Evolutionary conservation across 1,284 basidiomycete species (phyloP).

Genomic region (Porodaedalea pini): DNA sequence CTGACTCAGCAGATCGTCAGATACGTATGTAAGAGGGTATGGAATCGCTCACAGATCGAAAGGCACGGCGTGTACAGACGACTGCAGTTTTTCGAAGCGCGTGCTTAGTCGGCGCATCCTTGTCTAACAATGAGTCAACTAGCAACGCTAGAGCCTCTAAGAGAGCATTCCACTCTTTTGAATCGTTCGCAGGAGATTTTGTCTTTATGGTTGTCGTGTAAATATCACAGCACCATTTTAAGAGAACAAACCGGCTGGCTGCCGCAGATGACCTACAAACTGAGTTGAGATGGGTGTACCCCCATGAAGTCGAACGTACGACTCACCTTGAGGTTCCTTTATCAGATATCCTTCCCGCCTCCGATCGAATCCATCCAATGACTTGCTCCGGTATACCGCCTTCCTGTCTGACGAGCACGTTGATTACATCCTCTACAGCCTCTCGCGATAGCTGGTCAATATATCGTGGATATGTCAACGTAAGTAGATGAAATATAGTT

Average conservation of each 20-base stretch:
- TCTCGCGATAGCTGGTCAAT: slow-evolving; percentile 66
- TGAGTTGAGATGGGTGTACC: slow-evolving; percentile 51
- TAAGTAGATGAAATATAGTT: slow-evolving; percentile 72
- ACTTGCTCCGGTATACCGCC: not conserved
- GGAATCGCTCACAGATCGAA: slow-evolving; percentile 51
- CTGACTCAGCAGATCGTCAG: slow-evolving; percentile 6
- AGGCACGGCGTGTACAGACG: slow-evolving; percentile 56
- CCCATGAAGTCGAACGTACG: slow-evolving; percentile 51
- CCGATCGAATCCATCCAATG: slow-evolving; percentile 11
- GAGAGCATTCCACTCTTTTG: slow-evolving; percentile 48
- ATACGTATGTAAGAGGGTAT: slow-evolving; percentile 15
- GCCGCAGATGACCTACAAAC: slow-evolving; percentile 51
- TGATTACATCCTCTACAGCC: slow-evolving; percentile 64
- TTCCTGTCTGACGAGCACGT: slow-evolving; percentile 49
- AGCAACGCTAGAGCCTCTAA: slow-evolving; percentile 52
- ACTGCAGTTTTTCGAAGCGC: slow-evolving; percentile 57
- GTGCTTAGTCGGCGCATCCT: slow-evolving; percentile 49
- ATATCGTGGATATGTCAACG: slow-evolving; percentile 75
- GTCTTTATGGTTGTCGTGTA: slow-evolving; percentile 48
- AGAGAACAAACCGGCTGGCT: slow-evolving; percentile 64
- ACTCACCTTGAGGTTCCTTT: slow-evolving; percentile 51
- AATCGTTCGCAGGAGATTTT: slow-evolving; percentile 32
- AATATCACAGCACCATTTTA: slow-evolving; percentile 70
- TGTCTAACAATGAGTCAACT: slow-evolving; percentile 54
- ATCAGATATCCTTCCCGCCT: slow-evolving; percentile 24